phyloP scores from a whole-genome alignment of 306 rosid species.

The Leucaena leucocephala region DNA sequence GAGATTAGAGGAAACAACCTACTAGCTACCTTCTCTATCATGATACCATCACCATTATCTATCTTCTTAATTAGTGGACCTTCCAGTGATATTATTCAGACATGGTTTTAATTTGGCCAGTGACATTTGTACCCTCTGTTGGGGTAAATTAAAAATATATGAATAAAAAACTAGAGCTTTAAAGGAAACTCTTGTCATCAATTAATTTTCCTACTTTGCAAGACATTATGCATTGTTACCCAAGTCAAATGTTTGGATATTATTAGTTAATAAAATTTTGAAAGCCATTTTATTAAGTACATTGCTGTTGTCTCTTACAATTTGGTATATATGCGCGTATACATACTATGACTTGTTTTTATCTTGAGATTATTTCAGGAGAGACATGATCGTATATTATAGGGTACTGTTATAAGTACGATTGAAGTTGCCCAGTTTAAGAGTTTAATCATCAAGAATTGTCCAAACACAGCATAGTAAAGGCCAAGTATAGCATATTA shows the following conservation, averaged over 20 bases:
- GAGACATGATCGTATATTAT: not conserved
- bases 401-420: not conserved
- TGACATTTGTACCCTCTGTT: not conserved
- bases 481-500: not conserved
- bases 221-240: not conserved
- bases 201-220: not conserved
- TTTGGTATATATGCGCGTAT: not conserved
- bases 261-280: not conserved
- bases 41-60: not conserved
- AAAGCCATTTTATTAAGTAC: not conserved
- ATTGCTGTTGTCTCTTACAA: not conserved
- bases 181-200: not conserved
- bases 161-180: not conserved
- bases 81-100: conserved; percentile 20
- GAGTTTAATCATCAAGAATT: not conserved
- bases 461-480: not conserved
- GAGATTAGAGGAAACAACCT: conserved; percentile 45
- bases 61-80: not conserved
- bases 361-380: not conserved
- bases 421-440: not conserved
- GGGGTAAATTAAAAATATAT: not conserved
- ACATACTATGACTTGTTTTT: not conserved
- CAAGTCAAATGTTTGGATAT: not conserved
- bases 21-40: conserved; percentile 42
- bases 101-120: conserved; percentile 23